Evolutionary conservation across 2,329 filamentous ascomycete species (phyloP), one percentile per base, ranked within the genome.

Genomic region (Didymella sp.): DNA sequence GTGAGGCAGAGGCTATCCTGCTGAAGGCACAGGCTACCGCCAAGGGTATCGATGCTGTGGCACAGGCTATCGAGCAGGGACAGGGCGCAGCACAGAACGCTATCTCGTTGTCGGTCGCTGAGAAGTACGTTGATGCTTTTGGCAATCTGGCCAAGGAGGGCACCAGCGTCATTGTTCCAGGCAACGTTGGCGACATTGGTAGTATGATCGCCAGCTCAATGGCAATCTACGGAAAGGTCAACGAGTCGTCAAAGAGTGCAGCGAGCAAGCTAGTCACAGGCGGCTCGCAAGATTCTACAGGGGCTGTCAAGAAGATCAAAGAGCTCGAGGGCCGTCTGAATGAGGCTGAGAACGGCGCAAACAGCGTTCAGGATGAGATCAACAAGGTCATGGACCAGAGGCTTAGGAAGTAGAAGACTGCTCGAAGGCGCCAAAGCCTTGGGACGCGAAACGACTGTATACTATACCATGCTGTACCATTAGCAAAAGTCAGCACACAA

Each of bases 101-200:
- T 24, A 85, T 99, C 41, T 93, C 91, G 70, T 79, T 99, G 60
- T 91, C 85, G 13, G 91, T 99, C 8, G 95, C 95, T 0, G 95
- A 99, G 84, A 96, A 97, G 79, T 99, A 99, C 70, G 95, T 99
- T 49, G 94, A 96, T 42, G 95, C 95, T 4, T 99, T 98, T 72
- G 89, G 85, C 66, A 91, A 93, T 73, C 82, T 99, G 67, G 95
- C 95, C 47, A 95, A 94, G 79, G 93, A 99, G 81, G 92, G 95
- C 68, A 99, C 95, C 3, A 91, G 92, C 4, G 89, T 99, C 25
- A 92, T 99, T 19, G 93, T 99, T 13, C 95, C 95, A 0, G 95
- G 95, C 11, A 98, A 99, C 72, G 92, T 99, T 33, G 95, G 95
- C 59, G 95, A 99, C 74, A 93, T 99, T 67, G 89, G 92, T 51